Percentiles rank a stretch among this genome's conserved stretches.
Conservation (phyloP, 495 filamentous ascomycete species). For the Rhypophila decipiens region DNA sequence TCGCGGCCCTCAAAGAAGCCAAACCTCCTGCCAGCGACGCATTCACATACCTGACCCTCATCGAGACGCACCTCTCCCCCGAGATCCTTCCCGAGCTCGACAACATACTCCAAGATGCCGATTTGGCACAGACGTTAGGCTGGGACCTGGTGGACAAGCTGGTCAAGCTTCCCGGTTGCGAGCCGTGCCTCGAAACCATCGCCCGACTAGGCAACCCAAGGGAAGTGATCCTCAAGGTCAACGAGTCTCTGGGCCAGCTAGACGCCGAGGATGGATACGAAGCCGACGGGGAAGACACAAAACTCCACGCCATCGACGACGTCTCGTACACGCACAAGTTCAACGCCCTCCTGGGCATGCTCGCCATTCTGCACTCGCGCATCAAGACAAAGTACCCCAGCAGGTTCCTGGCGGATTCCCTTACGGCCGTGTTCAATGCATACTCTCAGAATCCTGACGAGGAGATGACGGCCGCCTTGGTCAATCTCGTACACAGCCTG, state of each 20-base stretch:
- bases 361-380: constrained; percentile 76
- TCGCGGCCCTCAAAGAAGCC: constrained; percentile 37
- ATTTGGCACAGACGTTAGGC: constrained; percentile 82
- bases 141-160: constrained; percentile 92
- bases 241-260: constrained; percentile 56
- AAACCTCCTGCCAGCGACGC: constrained; percentile 70
- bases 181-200: constrained; percentile 65
- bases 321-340: constrained; percentile 49
- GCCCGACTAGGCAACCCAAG: constrained; percentile 85
- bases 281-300: constrained; percentile 22
- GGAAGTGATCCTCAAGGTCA: constrained; percentile 86
- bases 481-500: constrained; percentile 69
- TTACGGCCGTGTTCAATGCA: constrained; percentile 66
- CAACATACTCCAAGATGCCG: constrained; percentile 72
- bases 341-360: constrained; percentile 69
- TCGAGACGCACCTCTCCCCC: constrained; percentile 78
- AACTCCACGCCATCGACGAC: constrained; percentile 7
- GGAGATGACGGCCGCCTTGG: constrained; percentile 65
- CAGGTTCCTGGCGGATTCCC: constrained; percentile 83
- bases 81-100: constrained; percentile 71
- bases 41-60: constrained; percentile 79
- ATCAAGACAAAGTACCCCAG: constrained; percentile 89
- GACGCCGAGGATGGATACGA: constrained; percentile 33
- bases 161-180: constrained; percentile 66
- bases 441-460: constrained; percentile 47